Evolutionary conservation across 225 moss, liverwort and hornwort species (phyloP).

Genomic region (Physcomitrium patens): DNA sequence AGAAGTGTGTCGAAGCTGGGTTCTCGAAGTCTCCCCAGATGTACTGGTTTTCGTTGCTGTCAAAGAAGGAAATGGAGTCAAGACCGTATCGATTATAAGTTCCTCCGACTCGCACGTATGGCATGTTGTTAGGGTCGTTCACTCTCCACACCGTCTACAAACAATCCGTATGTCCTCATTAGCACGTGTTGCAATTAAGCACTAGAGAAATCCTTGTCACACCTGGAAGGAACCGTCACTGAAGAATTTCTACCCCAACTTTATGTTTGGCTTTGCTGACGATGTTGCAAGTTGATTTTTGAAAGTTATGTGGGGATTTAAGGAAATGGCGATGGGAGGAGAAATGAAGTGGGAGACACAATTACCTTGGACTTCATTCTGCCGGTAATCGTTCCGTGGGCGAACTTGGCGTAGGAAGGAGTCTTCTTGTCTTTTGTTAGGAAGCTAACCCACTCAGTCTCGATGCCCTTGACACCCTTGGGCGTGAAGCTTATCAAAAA

Average conservation of each 20-base stretch:
- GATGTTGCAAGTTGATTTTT: too few species aligned
- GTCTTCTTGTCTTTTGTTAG: slow-evolving; percentile 28
- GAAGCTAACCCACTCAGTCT: slow-evolving; percentile 46
- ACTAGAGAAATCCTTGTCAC: too few species aligned
- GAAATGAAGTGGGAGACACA: background rate
- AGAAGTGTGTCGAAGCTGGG: slow-evolving; percentile 22
- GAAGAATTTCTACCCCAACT: too few species aligned
- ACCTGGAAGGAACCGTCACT: too few species aligned
- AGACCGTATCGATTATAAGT: slow-evolving; percentile 41
- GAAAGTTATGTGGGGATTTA: too few species aligned
- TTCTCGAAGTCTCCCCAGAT: slow-evolving; percentile 38
- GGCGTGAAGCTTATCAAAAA: slow-evolving; percentile 43
- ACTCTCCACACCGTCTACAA: slow-evolving; percentile 36
- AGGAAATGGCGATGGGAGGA: too few species aligned
- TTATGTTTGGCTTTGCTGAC: too few species aligned
- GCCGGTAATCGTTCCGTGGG: slow-evolving; percentile 48
- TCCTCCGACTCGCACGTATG: slow-evolving; percentile 39
- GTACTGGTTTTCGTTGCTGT: slow-evolving; percentile 49
- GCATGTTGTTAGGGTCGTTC: slow-evolving; percentile 29
- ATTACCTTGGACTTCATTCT: slow-evolving; percentile 27
- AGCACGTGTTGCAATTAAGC: too few species aligned
- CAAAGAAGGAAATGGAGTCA: slow-evolving; percentile 36
- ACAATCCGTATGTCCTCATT: background rate
- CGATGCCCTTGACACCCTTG: slow-evolving; percentile 46
- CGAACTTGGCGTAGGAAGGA: slow-evolving; percentile 43